Evolutionary conservation across 331 rosid genomes (phyloP), one percentile per base, ranked within the genome.

Genomic region (Erythrophleum ivorense): DNA sequence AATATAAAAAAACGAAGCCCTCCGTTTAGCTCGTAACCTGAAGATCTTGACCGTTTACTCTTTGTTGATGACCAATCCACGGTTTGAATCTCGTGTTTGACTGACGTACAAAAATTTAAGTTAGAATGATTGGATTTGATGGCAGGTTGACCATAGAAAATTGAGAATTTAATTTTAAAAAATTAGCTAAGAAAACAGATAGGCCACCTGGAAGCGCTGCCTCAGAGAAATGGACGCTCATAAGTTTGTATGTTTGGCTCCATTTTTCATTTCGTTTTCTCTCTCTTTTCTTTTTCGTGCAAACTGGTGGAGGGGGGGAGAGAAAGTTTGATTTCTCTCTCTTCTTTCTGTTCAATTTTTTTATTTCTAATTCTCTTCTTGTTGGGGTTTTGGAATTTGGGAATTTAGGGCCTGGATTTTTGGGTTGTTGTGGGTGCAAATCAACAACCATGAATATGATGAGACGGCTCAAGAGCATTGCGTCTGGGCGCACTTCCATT

Each of bases 391-490:
- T 67, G 18, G 80, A 73, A 64, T 74, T 74, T 69, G 34, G 80
- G 71, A 53, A 75, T 46, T 87, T 83, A 81, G 87, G 88, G 84
- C 88, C 90, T 85, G 69, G 73, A 36, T 80, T 85, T 62, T 81
- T 77, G 69, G 78, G 41, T 58, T 55, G 64, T 57, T 83, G 81
- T 83, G 80, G 81, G 49, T 82, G 83, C 71, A 38, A 73, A 70
- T 78, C 74, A 13, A 64, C 12, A 19, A 73, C 65, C n/a, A 95
- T 95, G 97, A 93, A 95, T 85, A 91, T 95, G 98, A 91, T 95
- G 98, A 90, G 98, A 82, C 88, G 98, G 84, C 89, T 95, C 71
- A 95, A 93, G 77, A 95, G 97, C 96, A 91, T 95, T 90, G 94
- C 98, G 65, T 93, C 98, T 41, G 98, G 98, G 31, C 88, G 98